Evolutionary conservation across 345 rosid genomes (phyloP).

Genomic region (Citrus mangshanensis): DNA sequence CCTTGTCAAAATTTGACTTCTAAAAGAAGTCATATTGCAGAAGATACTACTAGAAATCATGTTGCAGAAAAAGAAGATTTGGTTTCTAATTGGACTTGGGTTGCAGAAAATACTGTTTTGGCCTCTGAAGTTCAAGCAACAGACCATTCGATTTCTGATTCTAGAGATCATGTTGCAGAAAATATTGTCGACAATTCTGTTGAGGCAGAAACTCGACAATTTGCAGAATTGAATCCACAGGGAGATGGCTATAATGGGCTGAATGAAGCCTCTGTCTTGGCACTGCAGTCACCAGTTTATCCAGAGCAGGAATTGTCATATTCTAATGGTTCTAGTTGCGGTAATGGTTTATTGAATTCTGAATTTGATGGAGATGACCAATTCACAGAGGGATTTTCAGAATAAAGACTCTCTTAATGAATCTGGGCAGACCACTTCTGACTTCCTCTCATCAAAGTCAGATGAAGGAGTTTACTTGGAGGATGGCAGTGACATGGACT

Average conservation of each 20-base stretch:
- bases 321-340: neutral
- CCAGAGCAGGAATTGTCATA: neutral
- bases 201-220: neutral
- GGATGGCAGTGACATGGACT: neutral
- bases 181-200: neutral
- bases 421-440: neutral
- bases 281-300: neutral
- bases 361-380: neutral
- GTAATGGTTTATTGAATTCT: neutral
- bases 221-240: neutral
- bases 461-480: neutral
- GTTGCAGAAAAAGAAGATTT: neutral
- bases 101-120: neutral
- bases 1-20: neutral
- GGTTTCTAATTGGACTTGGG: neutral
- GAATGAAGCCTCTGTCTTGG: neutral
- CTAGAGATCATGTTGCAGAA: neutral
- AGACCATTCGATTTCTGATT: neutral
- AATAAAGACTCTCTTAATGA: neutral
- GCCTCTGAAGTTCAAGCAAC: too few relatives aligned
- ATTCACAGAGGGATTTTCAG: neutral
- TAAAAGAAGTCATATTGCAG: neutral
- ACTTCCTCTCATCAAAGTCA: neutral
- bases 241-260: neutral
- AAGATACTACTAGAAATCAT: neutral